A percentile compares a stretch with the other conserved stretches of the same genome.
Conservation (phyloP, 257 asterid genomes). For the Solanum chilense region DNA sequence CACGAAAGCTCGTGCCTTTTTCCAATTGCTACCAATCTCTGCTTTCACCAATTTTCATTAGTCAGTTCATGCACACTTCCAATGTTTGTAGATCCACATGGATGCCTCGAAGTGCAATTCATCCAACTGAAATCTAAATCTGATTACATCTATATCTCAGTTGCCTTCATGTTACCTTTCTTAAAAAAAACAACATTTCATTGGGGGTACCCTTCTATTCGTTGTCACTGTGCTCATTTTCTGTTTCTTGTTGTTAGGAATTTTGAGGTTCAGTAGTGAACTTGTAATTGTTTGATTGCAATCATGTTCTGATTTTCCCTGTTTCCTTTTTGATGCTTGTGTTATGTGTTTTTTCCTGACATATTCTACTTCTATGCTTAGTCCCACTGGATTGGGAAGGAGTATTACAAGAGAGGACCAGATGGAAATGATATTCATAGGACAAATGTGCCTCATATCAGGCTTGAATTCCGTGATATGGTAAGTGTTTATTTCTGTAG, state of each 20-base stretch:
- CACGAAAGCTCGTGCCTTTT: background rate
- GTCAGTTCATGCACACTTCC: background rate
- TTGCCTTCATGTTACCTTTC: background rate
- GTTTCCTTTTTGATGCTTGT: background rate
- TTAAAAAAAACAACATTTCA: no score
- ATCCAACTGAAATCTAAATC: background rate
- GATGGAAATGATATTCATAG: constrained; percentile 89
- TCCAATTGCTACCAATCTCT: background rate
- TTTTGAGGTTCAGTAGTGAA: background rate
- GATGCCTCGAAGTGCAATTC: background rate
- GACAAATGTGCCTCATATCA: constrained; percentile 94
- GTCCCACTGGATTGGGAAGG: constrained; percentile 95
- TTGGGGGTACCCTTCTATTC: background rate
- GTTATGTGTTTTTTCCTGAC: background rate
- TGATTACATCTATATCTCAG: background rate
- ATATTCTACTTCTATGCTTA: constrained; percentile 10
- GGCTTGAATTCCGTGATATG: constrained; percentile 89
- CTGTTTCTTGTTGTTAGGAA: background rate
- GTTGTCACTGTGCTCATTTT: background rate
- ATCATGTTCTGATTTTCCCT: background rate
- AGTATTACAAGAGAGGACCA: constrained; percentile 77
- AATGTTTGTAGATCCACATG: background rate
- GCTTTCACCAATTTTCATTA: background rate
- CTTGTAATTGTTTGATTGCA: background rate
- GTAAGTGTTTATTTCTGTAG: constrained; percentile 20